phyloP scores from a whole-genome alignment of 805 yeast genomes.

The Lachancea kluyveri region DNA sequence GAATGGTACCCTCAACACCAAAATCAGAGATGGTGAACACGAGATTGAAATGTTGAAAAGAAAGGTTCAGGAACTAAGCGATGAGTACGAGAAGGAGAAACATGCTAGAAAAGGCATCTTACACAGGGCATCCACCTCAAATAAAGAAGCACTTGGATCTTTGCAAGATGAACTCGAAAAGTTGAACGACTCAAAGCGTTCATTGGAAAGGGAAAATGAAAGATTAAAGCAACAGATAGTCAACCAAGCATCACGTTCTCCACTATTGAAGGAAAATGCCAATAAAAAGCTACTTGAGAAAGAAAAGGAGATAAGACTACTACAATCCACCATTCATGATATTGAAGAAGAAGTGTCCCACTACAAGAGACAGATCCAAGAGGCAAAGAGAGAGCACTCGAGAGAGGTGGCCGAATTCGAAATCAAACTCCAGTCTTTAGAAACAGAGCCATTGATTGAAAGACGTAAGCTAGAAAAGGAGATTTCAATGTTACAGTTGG shows the following conservation, averaged over 20 bases:
- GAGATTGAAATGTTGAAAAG: too few relatives aligned
- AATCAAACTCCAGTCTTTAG: conserved; percentile 6
- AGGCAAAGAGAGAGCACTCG: conserved; percentile 4
- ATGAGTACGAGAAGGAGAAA: not conserved
- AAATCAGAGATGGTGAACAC: too few relatives aligned
- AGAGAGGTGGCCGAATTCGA: conserved; percentile 9
- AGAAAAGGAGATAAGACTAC: conserved; percentile 3
- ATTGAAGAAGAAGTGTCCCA: conserved; percentile 34
- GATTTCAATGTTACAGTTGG: conserved; percentile 13
- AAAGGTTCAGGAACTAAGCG: not conserved
- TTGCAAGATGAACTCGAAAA: conserved; percentile 6
- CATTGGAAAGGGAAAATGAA: conserved; percentile 9
- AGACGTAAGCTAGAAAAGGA: conserved; percentile 13
- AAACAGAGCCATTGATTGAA: conserved; percentile 11
- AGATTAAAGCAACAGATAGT: conserved; percentile 7
- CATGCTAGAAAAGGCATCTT: not conserved
- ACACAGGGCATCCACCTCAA: not conserved
- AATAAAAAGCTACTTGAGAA: conserved; percentile 3
- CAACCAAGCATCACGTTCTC: conserved; percentile 5
- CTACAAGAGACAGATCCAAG: conserved; percentile 35
- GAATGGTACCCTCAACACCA: too few relatives aligned
- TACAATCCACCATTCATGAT: conserved; percentile 33
- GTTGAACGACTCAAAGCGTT: conserved; percentile 6
- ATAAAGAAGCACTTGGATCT: too few relatives aligned
- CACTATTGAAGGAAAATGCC: conserved; percentile 5